These are phyloP conservation scores for Wickerhamomyces subpelliculosus DNA, from an alignment of 805 yeast genomes.

Conservation along the genomic window DNA sequence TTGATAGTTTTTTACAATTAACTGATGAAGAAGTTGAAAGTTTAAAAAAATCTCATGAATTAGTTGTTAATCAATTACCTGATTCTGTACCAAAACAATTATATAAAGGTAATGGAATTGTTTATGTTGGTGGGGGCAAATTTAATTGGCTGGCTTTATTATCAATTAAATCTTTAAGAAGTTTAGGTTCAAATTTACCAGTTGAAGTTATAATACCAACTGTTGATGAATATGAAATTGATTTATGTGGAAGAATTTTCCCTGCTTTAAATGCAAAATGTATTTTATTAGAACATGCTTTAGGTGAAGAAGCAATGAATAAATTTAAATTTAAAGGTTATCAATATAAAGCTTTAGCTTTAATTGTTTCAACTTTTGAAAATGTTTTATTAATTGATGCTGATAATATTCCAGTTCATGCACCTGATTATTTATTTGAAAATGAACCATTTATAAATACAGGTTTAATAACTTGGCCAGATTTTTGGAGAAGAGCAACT, in stretches of 20 bases:
- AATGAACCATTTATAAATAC: constrained; percentile 46
- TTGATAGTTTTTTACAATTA: constrained; percentile 42
- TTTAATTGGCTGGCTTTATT: constrained; percentile 49
- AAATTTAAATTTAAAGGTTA: constrained; percentile 51
- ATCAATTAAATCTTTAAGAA: constrained; percentile 41
- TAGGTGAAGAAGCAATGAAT: constrained; percentile 47
- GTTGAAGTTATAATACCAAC: constrained; percentile 68
- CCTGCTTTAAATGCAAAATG: constrained; percentile 62
- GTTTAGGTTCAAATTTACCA: constrained; percentile 47
- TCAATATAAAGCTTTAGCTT: constrained; percentile 62
- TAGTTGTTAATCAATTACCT: constrained; percentile 42
- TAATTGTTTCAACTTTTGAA: constrained; percentile 67
- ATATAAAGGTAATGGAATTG: constrained; percentile 51
- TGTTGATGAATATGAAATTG: constrained; percentile 59
- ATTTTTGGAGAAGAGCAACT: constrained; percentile 81
- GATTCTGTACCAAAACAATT: constrained; percentile 36
- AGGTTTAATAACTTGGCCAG: constrained; percentile 71
- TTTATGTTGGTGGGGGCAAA: constrained; percentile 57
- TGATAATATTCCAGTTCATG: constrained; percentile 62
- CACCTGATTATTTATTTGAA: constrained; percentile 54
- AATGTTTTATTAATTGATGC: constrained; percentile 68
- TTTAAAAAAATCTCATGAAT: constrained; percentile 40
- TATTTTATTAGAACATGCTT: constrained; percentile 51
- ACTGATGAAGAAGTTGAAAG: constrained; percentile 33
- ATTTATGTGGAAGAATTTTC: constrained; percentile 52